phyloP scores from a whole-genome alignment of 1,284 basidiomycete genomes.

The Pholiota adiposa region DNA sequence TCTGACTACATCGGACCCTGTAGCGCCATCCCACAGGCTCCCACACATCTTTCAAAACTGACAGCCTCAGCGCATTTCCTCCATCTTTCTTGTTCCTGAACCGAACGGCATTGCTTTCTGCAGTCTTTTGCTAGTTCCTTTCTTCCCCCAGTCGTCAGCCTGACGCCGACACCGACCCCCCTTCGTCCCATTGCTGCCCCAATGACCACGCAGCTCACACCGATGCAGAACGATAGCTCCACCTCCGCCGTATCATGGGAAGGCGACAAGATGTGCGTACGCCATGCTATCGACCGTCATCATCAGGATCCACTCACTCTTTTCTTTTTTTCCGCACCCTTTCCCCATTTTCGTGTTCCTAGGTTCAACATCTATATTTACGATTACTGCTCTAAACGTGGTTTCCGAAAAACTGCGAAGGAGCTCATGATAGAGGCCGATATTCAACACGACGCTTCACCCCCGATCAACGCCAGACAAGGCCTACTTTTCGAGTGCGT shows the following conservation, averaged over 20 bases:
- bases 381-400: constrained; percentile 81
- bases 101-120: background rate
- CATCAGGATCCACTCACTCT: constrained; percentile 27
- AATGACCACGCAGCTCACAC: constrained; percentile 24
- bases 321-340: constrained; percentile 16
- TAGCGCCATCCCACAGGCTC: constrained; percentile 9
- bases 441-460: constrained; percentile 58
- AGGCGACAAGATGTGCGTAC: constrained; percentile 51
- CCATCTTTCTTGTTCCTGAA: background rate
- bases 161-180: background rate
- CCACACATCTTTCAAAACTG: constrained; percentile 10
- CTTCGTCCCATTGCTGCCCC: constrained; percentile 30
- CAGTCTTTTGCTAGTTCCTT: background rate
- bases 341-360: constrained; percentile 13
- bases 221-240: constrained; percentile 23
- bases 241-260: constrained; percentile 42
- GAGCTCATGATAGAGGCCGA: constrained; percentile 69
- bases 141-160: background rate
- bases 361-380: constrained; percentile 89
- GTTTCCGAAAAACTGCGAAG: constrained; percentile 68
- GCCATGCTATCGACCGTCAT: constrained; percentile 8
- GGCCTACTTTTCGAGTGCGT: constrained; percentile 82
- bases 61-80: constrained; percentile 2
- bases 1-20: constrained; percentile 7
- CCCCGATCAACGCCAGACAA: constrained; percentile 81